These are phyloP conservation scores for Nitzschia sp. DNA, from an alignment of 108 stramenopile species.

Conservation along the genomic window DNA sequence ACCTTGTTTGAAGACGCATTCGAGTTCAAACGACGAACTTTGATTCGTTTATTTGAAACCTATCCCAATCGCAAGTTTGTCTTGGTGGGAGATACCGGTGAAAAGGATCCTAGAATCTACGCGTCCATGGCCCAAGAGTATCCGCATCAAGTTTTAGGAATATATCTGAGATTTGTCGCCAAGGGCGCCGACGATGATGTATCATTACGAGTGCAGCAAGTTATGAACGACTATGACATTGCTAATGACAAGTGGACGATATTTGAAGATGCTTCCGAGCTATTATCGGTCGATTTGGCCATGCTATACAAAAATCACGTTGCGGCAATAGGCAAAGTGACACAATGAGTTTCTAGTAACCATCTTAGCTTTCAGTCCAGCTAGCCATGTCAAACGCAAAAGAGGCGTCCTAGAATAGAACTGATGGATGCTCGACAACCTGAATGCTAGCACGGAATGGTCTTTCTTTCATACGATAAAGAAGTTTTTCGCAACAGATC, in stretches of 20 bases:
- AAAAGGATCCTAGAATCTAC: conserved; percentile 51
- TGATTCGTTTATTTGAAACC: conserved; percentile 16
- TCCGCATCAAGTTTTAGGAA: conserved; percentile 35
- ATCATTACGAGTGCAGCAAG: neutral
- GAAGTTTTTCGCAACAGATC: no score
- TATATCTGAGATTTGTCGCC: neutral
- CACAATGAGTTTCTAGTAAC: no score
- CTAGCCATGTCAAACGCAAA: no score
- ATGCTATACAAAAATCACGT: neutral
- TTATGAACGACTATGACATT: neutral
- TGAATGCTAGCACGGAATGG: no score
- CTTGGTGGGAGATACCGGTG: conserved; percentile 51
- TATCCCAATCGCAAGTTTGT: conserved; percentile 40
- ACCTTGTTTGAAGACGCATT: conserved; percentile 42
- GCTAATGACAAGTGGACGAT: neutral
- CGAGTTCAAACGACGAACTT: conserved; percentile 31
- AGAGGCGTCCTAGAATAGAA: no score
- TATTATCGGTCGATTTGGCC: neutral
- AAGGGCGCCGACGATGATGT: neutral
- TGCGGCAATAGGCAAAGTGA: no score
- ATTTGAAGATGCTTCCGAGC: neutral
- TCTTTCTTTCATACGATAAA: no score
- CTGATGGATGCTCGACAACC: no score
- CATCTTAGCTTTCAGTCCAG: no score
- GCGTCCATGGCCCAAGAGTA: conserved; percentile 29